Conservation (phyloP, 345 rosid species). For the Eutrema japonicum region DNA sequence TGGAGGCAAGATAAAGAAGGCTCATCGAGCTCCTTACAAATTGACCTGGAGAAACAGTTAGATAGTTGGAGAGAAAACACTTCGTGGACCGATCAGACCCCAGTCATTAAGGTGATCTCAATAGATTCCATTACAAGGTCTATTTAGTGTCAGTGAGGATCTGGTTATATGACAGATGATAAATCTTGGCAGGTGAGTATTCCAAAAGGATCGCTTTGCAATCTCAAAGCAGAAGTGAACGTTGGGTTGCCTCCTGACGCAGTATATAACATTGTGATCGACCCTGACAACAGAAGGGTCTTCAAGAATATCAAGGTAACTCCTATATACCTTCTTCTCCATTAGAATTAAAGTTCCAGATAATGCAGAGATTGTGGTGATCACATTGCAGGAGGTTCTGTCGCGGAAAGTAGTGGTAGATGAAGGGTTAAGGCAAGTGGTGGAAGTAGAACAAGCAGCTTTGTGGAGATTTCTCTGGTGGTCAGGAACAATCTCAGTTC, state of each 20-base stretch:
- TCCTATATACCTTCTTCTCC: constrained; percentile 11
- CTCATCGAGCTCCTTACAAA: constrained; percentile 44
- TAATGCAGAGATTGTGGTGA: constrained; percentile 9
- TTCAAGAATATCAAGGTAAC: constrained; percentile 89
- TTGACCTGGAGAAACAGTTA: constrained; percentile 68
- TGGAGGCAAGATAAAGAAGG: constrained; percentile 48
- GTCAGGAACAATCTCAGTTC: constrained; percentile 89
- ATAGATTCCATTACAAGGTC: constrained; percentile 15
- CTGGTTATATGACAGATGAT: constrained; percentile 37
- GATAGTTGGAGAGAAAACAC: constrained; percentile 81
- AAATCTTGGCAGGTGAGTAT: constrained; percentile 74
- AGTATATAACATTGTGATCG: constrained; percentile 74
- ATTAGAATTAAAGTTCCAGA: constrained; percentile 2
- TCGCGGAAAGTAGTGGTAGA: constrained; percentile 72
- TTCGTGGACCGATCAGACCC: constrained; percentile 62
- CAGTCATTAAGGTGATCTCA: constrained; percentile 64
- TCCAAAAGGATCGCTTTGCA: constrained; percentile 90
- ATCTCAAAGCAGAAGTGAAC: constrained; percentile 60
- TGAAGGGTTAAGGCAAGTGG: constrained; percentile 84
- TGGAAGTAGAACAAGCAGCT: constrained; percentile 90
- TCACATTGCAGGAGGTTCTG: constrained; percentile 66
- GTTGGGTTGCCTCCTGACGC: constrained; percentile 93
- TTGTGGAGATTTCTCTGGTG: constrained; percentile 95
- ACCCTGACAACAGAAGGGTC: constrained; percentile 89
- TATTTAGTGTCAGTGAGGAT: constrained; percentile 4